These are phyloP conservation scores for Lithospermum erythrorhizon DNA, from an alignment of 257 asterid genomes.

Conservation along the genomic window DNA sequence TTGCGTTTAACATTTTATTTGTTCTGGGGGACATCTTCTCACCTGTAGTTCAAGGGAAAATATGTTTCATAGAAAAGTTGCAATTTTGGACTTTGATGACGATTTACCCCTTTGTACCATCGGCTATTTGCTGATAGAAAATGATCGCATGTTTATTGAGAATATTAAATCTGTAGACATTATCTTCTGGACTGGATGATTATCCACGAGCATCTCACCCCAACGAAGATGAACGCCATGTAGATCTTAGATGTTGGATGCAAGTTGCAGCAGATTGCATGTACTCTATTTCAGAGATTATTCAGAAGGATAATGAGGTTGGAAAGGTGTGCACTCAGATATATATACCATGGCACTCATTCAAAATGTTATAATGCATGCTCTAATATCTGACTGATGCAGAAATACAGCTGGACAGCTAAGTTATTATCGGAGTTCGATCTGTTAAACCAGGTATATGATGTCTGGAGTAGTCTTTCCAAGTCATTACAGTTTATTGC, in stretches of 20 bases:
- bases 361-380: slow-evolving; percentile 3
- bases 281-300: slow-evolving; percentile 74
- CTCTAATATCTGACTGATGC: slow-evolving; percentile 27
- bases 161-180: slow-evolving; percentile 35
- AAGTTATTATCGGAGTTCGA: slow-evolving; percentile 80
- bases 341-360: slow-evolving; percentile 1
- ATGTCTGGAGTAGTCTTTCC: too few relatives aligned
- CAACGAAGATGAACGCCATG: slow-evolving; percentile 79
- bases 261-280: slow-evolving; percentile 91
- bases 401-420: slow-evolving; percentile 66
- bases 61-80: too few relatives aligned
- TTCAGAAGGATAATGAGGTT: slow-evolving; percentile 38
- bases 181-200: slow-evolving; percentile 96
- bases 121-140: too few relatives aligned
- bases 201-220: slow-evolving; percentile 99
- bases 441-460: slow-evolving; percentile 63
- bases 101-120: too few relatives aligned
- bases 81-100: too few relatives aligned
- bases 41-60: too few relatives aligned
- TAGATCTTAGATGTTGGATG: slow-evolving; percentile 99
- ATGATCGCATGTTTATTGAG: background rate
- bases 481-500: background rate
- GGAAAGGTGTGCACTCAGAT: slow-evolving; percentile 40
- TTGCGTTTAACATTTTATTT: too few relatives aligned
- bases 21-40: too few relatives aligned